Conservation (phyloP, 768 basidiomycete genomes). For the Kwoniella sp. region DNA sequence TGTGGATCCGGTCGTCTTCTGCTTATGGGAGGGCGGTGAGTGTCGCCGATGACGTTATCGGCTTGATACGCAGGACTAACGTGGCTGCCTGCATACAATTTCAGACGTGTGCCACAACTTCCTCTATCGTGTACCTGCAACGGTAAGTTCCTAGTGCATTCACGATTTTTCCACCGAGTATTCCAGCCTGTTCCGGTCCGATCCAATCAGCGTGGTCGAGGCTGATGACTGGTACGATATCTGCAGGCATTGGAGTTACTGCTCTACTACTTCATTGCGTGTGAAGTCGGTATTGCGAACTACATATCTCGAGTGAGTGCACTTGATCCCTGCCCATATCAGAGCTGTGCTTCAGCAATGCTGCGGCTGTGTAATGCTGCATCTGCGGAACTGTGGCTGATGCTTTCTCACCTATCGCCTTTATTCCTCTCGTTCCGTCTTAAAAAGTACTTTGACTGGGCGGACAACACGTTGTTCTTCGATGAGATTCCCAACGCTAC, state of each 20-base stretch:
- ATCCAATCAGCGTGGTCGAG: slow-evolving; percentile 51
- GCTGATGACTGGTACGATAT: slow-evolving; percentile 3
- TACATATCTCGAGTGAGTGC: slow-evolving; percentile 67
- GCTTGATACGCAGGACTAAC: not conserved
- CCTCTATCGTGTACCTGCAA: slow-evolving; percentile 70
- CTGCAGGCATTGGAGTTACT: slow-evolving; percentile 72
- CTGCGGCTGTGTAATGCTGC: not conserved
- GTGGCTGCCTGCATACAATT: not conserved
- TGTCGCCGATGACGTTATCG: slow-evolving; percentile 48
- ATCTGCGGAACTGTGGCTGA: no score
- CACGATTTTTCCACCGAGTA: no score
- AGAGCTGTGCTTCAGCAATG: no score
- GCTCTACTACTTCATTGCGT: slow-evolving; percentile 83
- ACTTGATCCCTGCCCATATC: no score
- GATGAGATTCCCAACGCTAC: slow-evolving; percentile 82
- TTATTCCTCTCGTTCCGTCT: not conserved
- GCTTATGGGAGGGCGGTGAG: slow-evolving; percentile 90
- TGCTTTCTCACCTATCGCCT: no score
- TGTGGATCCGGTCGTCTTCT: slow-evolving; percentile 81
- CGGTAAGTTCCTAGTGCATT: slow-evolving; percentile 60
- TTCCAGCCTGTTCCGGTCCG: not conserved
- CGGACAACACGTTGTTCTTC: slow-evolving; percentile 82
- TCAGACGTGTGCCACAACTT: slow-evolving; percentile 89
- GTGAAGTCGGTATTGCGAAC: slow-evolving; percentile 84
- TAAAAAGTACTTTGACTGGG: slow-evolving; percentile 62